A percentile compares a stretch with the other conserved stretches of the same genome.
phyloP scores from a whole-genome alignment of 306 rosid genomes.

The Crataegus laevigata region DNA sequence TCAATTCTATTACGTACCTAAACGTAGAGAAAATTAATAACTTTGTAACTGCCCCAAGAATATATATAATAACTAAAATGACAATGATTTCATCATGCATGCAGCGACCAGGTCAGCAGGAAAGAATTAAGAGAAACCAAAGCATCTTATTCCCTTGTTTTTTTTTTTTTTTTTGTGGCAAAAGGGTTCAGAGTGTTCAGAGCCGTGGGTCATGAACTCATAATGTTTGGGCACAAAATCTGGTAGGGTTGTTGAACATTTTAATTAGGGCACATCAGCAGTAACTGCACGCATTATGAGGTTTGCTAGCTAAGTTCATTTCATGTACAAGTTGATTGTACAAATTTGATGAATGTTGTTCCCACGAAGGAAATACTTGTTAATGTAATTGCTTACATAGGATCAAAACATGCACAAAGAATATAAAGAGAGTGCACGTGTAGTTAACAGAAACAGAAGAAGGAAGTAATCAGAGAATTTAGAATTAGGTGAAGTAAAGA shows the following conservation, averaged over 20 bases:
- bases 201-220: constrained; percentile 1
- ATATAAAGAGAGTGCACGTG: no score
- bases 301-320: neutral
- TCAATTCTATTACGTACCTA: neutral
- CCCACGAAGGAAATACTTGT: neutral
- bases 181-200: neutral
- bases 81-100: neutral
- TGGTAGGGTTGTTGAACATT: constrained; percentile 2
- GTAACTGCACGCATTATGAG: neutral
- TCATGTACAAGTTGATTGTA: neutral
- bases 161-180: neutral
- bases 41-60: neutral
- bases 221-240: neutral
- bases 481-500: no score
- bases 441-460: no score
- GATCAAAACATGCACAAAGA: neutral
- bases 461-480: no score
- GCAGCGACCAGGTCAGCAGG: neutral
- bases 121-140: neutral
- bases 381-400: neutral
- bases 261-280: neutral
- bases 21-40: neutral
- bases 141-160: neutral
- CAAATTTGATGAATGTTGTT: neutral
- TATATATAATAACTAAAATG: neutral